Base-by-base conservation (phyloP, 306 rosid species). In the Crotalaria pallida region DNA sequence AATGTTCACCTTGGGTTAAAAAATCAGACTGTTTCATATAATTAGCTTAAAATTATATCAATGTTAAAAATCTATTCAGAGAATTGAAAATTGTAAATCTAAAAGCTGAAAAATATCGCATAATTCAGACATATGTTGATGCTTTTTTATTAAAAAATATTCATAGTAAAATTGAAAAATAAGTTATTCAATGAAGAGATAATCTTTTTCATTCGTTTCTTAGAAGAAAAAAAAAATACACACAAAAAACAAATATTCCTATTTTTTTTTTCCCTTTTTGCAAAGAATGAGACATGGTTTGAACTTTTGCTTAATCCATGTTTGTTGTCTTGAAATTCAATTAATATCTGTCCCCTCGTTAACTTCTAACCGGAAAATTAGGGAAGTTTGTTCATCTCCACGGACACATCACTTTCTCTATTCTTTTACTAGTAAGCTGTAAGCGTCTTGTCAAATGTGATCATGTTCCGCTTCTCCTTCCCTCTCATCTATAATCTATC, bases 391-490 rank as follows among this genome's bases (percentile, higher is more conserved):
- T 15, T 67, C 48, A 38, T 66, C 26, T 16, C 21, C 23, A 53
- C 53, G 41, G 49, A 15, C 9, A 65, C 70, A 72, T 49, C 60
- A 12, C 31, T 5, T 61, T 71, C 7, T 33, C 33, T 59, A 16
- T 43, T 23, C 3, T 57, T 74, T 43, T 40, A n/a, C n/a, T n/a
- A n/a, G n/a, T n/a, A n/a, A n/a, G n/a, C n/a, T n/a, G n/a, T n/a
- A n/a, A n/a, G 11, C 56, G 18, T 57, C 0, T 24, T 27, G 16
- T 23, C 27, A 8, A 36, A 6, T 36, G 13, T 10, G 3, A 10
- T 13, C 50, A 53, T 62, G 56, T 63, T 62, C 77, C 27, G 26
- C 68, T 6, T 72, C 44, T 27, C 23, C 34, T 31, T 69, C 75
- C 15, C 56, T 5, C 38, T 19, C 50, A 58, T 21, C 15, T 38